Evolutionary conservation across 2,329 filamentous ascomycete genomes (phyloP), one percentile per base, ranked within the genome.

Genomic region (Exserohilum rostratum): DNA sequence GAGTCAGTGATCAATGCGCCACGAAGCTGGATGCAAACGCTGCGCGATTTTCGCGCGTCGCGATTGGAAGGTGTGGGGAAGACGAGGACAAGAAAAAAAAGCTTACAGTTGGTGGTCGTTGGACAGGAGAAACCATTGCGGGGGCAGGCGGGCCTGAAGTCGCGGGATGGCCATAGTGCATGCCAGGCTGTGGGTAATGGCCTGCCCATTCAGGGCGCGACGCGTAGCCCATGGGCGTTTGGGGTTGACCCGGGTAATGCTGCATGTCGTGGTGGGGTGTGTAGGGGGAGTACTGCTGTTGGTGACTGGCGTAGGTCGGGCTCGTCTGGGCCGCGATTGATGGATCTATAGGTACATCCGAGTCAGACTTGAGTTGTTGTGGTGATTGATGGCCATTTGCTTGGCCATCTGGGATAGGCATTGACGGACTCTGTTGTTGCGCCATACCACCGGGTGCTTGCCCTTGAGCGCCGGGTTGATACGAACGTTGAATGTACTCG

Each of bases 381-480:
- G 75, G 72, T 82, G 85, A 83, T 81, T 85, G 84, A 82, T 88
- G 88, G 85, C 83, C 79, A 82, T 80, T 88, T 81, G 84, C 83
- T 73, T 82, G 82, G 77, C 83, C 90, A 91, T 92, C 90, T 85
- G 87, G 85, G 82, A 90, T 83, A 87, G 89, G 85, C 84, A 91
- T 85, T 81, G 91, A 96, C 92, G 91, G 90, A 96, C 93, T 96
- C 89, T 91, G 91, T 89, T 91, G 87, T 91, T 96, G 92, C 87
- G 93, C 91, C 93, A 97, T 97, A 88, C 88, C 89, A 87, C 87
- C 89, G 80, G 88, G 85, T 80, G 87, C 87, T 80, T 85, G 87
- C 78, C 87, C 84, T 76, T 87, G 85, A 77, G 85, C 87, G 81
- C 85, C 85, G 78, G 90, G 65, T 79, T 91, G 89, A 82, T 95